Base-by-base conservation (phyloP, 2,329 filamentous ascomycete species). In the Microdochium bolleyi region DNA sequence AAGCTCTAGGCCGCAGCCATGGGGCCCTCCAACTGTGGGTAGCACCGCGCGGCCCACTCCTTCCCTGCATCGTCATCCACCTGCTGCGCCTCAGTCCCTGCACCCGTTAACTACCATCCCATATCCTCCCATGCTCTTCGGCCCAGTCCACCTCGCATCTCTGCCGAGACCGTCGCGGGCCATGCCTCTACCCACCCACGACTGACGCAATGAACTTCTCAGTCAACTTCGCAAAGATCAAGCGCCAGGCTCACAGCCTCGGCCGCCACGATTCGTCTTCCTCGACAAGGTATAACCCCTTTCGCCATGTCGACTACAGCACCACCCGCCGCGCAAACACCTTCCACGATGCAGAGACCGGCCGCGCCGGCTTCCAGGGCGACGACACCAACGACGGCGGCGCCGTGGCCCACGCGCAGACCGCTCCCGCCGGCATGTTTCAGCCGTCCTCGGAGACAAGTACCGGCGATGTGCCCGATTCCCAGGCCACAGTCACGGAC, bases 141-240 rank as follows among this genome's bases (percentile, higher is more conserved):
- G 7, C 19, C 5, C 16, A 24, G 21, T n/a, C n/a, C n/a, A n/a
- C n/a, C n/a, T n/a, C n/a, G n/a, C n/a, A n/a, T n/a, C n/a, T n/a
- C n/a, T n/a, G n/a, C n/a, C n/a, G n/a, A n/a, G n/a, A n/a, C n/a
- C n/a, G n/a, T 30, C 27, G 11, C 27, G 5, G 5, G 27, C 27
- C 27, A 30, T 5, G 27, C 27, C 27, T 30, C 11, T 30, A 30
- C 27, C 27, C 5, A 30, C 27, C 22, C 16, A 7, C 46, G 30
- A 51, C 53, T 58, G 53, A 60, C 49, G 24, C 51, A 10, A 54
- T 60, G 48, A 49, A 53, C 50, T 55, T 61, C 55, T 48, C 64
- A 78, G 75, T 76, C 68, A 78, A 78, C 57, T 64, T 68, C 44
- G 73, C 68, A 58, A 66, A 64, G 51, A 70, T 73, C 56, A 78